Base-by-base conservation (phyloP, 164 flowering plant genomes). In the Umbilicus rupestris region DNA sequence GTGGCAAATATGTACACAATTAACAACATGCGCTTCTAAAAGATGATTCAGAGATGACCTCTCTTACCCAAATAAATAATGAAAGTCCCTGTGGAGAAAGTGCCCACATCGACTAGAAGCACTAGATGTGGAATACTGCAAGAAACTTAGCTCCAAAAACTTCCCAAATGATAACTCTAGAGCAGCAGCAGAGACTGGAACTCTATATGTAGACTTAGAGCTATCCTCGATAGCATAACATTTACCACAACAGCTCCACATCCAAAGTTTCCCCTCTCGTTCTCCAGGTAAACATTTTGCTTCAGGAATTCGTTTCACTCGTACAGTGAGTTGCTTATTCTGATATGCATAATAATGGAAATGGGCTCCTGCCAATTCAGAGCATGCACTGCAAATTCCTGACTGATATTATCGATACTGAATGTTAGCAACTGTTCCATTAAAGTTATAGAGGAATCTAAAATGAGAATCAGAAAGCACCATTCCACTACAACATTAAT, bases 211-310 rank as follows among this genome's bases (percentile, higher is more conserved):
- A 45, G 85, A 72, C 68, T 73, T 80, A 41, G 78, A 39, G 44
- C 65, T 68, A 28, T 84, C 86, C 66, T 75, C 77, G 45, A 30
- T 39, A 62, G 70, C 71, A 66, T 70, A 76, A 74, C 99, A 90
- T 73, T 82, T 84, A 63, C 84, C 84, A 77, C 99, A 95, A 15
- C 85, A 80, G 73, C 85, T 84, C 99, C 99, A 95, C 98, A 92
- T 95, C 99, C 99, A 95, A 66, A 95, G 76, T 73, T 87, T 90
- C 63, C 91, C 89, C 73, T 84, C 90, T 44, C 78, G 76, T 82
- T 86, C 87, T 49, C 98, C 90, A 66, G 97, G 90, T 76, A 92
- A 76, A 66, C 44, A 39, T 63, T 70, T 78, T 1, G 68, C 74
- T 0, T 19, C 20, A 6, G 82, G 82, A 73, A 87, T 79, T 50